phyloP scores from a whole-genome alignment of 2,329 filamentous ascomycete genomes.

The Paraphaeosphaeria minitans region DNA sequence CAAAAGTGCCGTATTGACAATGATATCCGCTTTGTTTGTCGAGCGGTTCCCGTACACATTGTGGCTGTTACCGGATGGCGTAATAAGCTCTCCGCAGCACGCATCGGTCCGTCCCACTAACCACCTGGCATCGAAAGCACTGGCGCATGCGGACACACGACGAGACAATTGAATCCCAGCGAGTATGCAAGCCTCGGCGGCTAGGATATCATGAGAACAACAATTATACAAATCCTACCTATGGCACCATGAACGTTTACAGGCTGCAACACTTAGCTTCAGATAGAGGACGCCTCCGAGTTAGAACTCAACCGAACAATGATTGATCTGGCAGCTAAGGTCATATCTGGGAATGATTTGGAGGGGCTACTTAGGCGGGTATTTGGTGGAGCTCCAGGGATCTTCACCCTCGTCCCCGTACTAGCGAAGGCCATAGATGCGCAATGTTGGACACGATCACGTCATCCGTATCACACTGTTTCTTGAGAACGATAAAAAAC shows the following conservation, averaged over 20 bases:
- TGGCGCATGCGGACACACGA: too few species aligned
- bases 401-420: neutral
- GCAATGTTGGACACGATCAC: neutral
- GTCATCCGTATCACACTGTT: neutral
- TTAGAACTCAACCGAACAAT: too few species aligned
- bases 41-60: neutral
- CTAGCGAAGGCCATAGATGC: neutral
- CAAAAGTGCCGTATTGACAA: neutral
- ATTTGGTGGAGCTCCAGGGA: neutral
- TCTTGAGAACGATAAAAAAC: neutral
- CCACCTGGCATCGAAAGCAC: neutral
- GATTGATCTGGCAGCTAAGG: too few species aligned
- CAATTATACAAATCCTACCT: too few species aligned
- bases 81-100: conserved; percentile 27
- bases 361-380: neutral
- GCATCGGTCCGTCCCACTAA: conserved; percentile 11
- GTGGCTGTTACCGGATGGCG: conserved; percentile 27
- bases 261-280: too few species aligned
- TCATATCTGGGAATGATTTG: neutral
- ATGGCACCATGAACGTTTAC: too few species aligned
- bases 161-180: neutral
- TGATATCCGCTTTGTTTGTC: neutral
- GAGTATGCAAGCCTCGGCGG: neutral
- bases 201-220: neutral
- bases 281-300: too few species aligned